Conservation (phyloP, 2,329 filamentous ascomycete genomes). For the Helotiales sp. region DNA sequence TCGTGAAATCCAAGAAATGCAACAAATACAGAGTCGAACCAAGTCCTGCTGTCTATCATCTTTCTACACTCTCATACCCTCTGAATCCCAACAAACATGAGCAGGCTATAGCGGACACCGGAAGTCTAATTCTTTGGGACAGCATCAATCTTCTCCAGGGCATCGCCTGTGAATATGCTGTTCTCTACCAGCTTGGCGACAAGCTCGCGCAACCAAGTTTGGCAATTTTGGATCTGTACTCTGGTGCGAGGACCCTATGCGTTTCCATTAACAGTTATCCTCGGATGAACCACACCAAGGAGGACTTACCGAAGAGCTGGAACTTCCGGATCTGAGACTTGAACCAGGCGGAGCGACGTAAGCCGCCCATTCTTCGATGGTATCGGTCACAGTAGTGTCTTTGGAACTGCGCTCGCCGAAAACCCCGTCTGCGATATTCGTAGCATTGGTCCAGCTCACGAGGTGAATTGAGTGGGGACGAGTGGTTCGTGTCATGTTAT, state of each 20-base stretch:
- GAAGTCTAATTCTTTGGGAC: neutral
- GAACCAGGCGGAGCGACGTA: conserved; percentile 22
- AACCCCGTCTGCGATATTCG: neutral
- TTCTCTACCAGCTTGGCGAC: conserved; percentile 23
- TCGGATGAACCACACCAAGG: conserved; percentile 9
- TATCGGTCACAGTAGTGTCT: conserved; percentile 9
- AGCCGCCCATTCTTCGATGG: conserved; percentile 26
- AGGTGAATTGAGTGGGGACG: conserved; percentile 2
- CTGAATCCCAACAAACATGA: too few relatives aligned
- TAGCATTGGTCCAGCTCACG: conserved; percentile 4
- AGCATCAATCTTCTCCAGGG: conserved; percentile 6
- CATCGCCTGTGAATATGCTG: conserved; percentile 3
- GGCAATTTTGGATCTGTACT: conserved; percentile 27
- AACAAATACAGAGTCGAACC: too few relatives aligned
- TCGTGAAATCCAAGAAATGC: too few relatives aligned
- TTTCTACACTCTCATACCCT: too few relatives aligned
- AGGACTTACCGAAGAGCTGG: too few relatives aligned
- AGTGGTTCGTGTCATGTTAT: conserved; percentile 14
- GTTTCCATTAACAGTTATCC: neutral
- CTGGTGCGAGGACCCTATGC: conserved; percentile 20
- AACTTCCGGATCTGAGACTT: conserved; percentile 21
- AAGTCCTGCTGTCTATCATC: too few relatives aligned
- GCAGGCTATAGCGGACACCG: too few relatives aligned
- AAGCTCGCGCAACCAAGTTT: conserved; percentile 28
- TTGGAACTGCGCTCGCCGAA: neutral